phyloP scores from a whole-genome alignment of 1,284 basidiomycete species.

The Ustilago tritici region DNA sequence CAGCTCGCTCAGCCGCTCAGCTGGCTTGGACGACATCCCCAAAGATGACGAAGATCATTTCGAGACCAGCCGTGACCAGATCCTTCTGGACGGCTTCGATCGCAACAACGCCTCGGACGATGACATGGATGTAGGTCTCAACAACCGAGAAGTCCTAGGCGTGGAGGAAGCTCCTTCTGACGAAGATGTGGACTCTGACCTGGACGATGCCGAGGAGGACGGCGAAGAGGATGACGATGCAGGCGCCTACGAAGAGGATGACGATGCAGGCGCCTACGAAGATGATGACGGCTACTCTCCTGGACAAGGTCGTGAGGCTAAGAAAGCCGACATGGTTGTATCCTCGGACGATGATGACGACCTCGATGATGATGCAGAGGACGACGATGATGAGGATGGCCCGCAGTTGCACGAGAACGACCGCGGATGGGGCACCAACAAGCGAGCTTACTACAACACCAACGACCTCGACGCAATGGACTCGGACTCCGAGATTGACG shows the following conservation, averaged over 20 bases:
- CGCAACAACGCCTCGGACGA: conserved; percentile 45
- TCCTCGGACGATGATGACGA: conserved; percentile 55
- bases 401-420: conserved; percentile 71
- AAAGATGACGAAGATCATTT: conserved; percentile 63
- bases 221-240: conserved; percentile 70
- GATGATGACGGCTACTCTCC: conserved; percentile 36
- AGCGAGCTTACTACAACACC: conserved; percentile 66
- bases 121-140: conserved; percentile 57
- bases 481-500: conserved; percentile 70
- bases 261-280: conserved; percentile 52
- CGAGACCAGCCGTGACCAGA: conserved; percentile 76
- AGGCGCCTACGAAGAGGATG: conserved; percentile 53
- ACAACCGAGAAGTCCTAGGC: conserved; percentile 58
- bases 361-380: conserved; percentile 75
- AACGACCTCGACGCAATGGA: conserved; percentile 64
- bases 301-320: conserved; percentile 16
- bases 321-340: conserved; percentile 35
- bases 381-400: conserved; percentile 73
- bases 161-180: conserved; percentile 57
- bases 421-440: conserved; percentile 71
- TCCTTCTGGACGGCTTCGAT: conserved; percentile 74
- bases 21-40: conserved; percentile 55
- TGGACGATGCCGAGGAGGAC: conserved; percentile 45
- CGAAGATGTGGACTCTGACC: conserved; percentile 50
- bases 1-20: conserved; percentile 35